Percentiles rank a stretch among this genome's conserved stretches.
phyloP scores from a whole-genome alignment of 495 filamentous ascomycete species.

The Penicillium alfredii region DNA sequence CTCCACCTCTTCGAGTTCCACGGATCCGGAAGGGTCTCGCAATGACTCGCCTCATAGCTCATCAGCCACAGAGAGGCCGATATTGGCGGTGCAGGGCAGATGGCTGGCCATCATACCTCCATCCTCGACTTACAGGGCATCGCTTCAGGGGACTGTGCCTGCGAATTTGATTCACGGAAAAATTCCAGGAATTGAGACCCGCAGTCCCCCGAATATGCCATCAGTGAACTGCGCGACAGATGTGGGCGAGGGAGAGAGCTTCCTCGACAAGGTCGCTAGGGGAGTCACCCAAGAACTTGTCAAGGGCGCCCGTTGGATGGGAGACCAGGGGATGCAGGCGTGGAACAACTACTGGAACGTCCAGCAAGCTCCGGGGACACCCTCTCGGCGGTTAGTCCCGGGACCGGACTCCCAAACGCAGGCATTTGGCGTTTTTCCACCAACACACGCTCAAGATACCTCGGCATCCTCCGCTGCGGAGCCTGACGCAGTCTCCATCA shows the following conservation, averaged over 20 bases:
- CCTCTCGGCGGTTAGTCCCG: constrained; percentile 22
- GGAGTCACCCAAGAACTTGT: constrained; percentile 90
- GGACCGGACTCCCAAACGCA: constrained; percentile 24
- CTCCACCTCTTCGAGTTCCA: constrained; percentile 51
- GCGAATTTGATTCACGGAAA: constrained; percentile 41
- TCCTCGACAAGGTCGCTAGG: constrained; percentile 78
- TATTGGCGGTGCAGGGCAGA: constrained; percentile 68
- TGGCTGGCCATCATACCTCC: constrained; percentile 87
- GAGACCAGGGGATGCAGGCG: constrained; percentile 75
- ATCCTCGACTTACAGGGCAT: constrained; percentile 56
- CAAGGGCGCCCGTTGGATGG: constrained; percentile 78
- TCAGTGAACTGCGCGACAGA: constrained; percentile 68
- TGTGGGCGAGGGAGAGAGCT: constrained; percentile 68
- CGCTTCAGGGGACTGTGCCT: constrained; percentile 56
- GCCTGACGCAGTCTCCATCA: constrained; percentile 73
- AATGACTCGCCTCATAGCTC: constrained; percentile 42
- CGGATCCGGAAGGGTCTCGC: constrained; percentile 47
- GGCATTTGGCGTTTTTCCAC: constrained; percentile 53
- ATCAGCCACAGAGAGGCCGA: constrained; percentile 49
- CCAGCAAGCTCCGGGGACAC: constrained; percentile 33
- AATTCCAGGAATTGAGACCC: constrained; percentile 59
- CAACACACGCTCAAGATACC: constrained; percentile 61
- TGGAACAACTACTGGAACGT: constrained; percentile 90
- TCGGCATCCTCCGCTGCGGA: constrained; percentile 48
- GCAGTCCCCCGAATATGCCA: constrained; percentile 72